These are phyloP conservation scores for Fusarium sp. DNA, from an alignment of 2,329 filamentous ascomycete species.

Conservation along the genomic window DNA sequence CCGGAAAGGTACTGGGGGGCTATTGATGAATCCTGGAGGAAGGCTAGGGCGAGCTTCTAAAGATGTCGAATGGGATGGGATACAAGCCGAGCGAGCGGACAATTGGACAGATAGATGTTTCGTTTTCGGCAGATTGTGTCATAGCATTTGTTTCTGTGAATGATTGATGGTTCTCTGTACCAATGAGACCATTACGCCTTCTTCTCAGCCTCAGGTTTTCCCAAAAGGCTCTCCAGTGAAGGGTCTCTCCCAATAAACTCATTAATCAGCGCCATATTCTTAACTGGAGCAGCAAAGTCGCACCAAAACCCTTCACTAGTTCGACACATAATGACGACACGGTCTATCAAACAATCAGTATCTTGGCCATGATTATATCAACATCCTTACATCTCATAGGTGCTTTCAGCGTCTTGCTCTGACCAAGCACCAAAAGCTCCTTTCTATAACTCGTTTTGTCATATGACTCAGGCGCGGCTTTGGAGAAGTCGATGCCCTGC, in stretches of 20 bases:
- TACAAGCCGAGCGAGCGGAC: not conserved
- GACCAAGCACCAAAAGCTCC: not conserved
- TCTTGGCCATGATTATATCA: rapidly evolving
- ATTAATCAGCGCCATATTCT: not conserved
- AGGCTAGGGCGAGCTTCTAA: not conserved
- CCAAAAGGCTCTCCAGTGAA: not conserved
- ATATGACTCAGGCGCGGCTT: not conserved
- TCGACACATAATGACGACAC: slow-evolving; percentile 5
- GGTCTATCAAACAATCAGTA: not conserved
- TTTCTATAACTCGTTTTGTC: rapidly evolving
- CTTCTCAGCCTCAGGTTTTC: not conserved
- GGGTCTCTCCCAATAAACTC: not conserved
- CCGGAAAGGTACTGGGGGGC: not conserved
- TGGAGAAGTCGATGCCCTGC: slow-evolving; percentile 1
- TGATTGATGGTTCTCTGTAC: no score
- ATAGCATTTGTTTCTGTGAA: no score
- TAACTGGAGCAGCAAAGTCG: slow-evolving; percentile 7
- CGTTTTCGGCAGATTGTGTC: no score
- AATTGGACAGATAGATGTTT: not conserved
- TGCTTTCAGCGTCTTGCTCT: not conserved
- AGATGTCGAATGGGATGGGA: not conserved
- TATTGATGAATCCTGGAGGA: not conserved
- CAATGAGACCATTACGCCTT: no score
- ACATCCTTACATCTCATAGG: not conserved
- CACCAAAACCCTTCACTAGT: slow-evolving; percentile 24